Percentiles rank a stretch among this genome's conserved stretches.
Conservation (phyloP, 139 green algal species). For the Pleodorina starrii region DNA sequence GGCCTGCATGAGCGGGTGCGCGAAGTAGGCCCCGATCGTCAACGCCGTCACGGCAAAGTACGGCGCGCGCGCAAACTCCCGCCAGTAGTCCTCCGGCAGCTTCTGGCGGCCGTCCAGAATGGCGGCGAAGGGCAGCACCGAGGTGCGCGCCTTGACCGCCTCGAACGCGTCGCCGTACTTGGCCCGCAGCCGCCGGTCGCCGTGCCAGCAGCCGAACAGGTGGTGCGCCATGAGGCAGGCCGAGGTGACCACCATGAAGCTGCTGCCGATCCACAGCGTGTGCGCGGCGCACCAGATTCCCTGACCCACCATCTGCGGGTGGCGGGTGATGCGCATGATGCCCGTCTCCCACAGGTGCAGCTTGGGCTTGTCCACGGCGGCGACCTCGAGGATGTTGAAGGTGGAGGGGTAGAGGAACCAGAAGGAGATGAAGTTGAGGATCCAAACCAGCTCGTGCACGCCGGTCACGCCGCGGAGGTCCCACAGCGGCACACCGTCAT, state of each 20-base stretch:
- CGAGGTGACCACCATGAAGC: constrained; percentile 91
- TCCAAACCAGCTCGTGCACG: constrained; percentile 91
- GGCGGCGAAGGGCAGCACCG: constrained; percentile 90
- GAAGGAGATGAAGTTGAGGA: constrained; percentile 96
- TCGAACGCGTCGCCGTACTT: constrained; percentile 95
- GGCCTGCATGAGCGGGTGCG: constrained; percentile 94
- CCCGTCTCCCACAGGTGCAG: constrained; percentile 99
- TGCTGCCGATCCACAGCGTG: constrained; percentile 93
- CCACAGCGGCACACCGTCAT: constrained; percentile 88
- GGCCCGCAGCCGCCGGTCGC: constrained; percentile 86
- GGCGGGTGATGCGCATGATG: constrained; percentile 91
- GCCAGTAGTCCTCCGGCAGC: constrained; percentile 94
- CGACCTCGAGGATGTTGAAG: constrained; percentile 98
- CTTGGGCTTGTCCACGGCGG: constrained; percentile 96
- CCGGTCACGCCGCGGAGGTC: constrained; percentile 83
- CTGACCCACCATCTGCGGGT: constrained; percentile 79
- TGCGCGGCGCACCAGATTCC: constrained; percentile 92
- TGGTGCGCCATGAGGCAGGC: constrained; percentile 94
- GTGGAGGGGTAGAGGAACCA: constrained; percentile 99
- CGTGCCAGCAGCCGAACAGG: constrained; percentile 96
- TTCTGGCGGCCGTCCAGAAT: constrained; percentile 92
- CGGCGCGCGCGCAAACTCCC: constrained; percentile 92
- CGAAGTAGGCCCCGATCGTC: constrained; percentile 91
- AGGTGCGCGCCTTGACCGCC: constrained; percentile 89
- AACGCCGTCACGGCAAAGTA: constrained; percentile 88